These are phyloP conservation scores for Gracilaria domingensis DNA, from an alignment of 23 red algal genomes.

Conservation along the genomic window DNA sequence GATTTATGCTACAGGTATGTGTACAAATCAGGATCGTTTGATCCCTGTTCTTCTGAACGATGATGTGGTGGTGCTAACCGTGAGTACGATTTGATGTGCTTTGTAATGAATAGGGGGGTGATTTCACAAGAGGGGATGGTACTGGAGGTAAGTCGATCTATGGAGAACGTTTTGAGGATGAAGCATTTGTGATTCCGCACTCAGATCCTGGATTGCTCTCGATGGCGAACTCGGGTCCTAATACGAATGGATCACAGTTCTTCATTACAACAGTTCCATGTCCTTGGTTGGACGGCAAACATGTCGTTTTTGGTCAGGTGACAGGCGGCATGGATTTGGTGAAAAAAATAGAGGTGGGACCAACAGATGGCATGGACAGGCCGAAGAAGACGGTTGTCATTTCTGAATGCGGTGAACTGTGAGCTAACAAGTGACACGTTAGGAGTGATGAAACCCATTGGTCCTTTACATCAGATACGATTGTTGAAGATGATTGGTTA, in stretches of 20 bases:
- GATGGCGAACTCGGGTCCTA: constrained; percentile 97
- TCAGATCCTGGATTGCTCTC: constrained; percentile 76
- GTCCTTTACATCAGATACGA: background rate
- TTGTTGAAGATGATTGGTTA: background rate
- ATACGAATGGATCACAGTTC: constrained; percentile 96
- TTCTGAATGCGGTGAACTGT: constrained; percentile 79
- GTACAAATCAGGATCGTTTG: background rate
- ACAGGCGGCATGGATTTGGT: constrained; percentile 93
- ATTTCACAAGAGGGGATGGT: constrained; percentile 91
- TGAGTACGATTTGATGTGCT: background rate
- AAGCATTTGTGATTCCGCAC: constrained; percentile 88
- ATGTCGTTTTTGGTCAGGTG: constrained; percentile 97
- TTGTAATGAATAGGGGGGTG: constrained; percentile 71
- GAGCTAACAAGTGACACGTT: background rate
- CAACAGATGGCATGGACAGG: constrained; percentile 42
- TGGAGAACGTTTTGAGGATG: constrained; percentile 89
- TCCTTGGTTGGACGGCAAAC: constrained; percentile 84
- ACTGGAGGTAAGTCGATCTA: constrained; percentile 97
- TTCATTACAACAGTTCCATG: constrained; percentile 88
- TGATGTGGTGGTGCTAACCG: background rate
- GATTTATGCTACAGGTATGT: constrained; percentile 92
- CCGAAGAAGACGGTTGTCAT: constrained; percentile 67
- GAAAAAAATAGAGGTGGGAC: constrained; percentile 76
- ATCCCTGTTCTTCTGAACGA: background rate
- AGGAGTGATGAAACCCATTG: background rate